A percentile compares a stretch with the other conserved stretches of the same genome.
Conservation (phyloP, 2,329 filamentous ascomycete genomes). For the Fusarium penzigii region DNA sequence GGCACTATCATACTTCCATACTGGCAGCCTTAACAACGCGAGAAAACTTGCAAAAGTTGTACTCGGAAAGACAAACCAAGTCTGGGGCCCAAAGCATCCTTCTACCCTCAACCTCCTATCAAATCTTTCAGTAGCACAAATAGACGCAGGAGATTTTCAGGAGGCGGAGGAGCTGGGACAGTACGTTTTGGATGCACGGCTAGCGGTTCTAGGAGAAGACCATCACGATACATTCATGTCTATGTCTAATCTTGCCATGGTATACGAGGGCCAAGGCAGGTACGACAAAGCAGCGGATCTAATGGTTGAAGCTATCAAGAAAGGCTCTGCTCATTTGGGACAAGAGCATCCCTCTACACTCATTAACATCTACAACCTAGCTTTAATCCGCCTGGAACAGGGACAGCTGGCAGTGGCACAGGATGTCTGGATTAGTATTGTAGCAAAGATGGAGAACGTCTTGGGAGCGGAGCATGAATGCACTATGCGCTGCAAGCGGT, state of each 20-base stretch:
- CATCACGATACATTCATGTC: not conserved
- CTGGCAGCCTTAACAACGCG: not conserved
- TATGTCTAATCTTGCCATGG: not conserved
- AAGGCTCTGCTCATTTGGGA: not conserved
- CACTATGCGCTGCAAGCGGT: not conserved
- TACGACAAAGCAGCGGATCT: not conserved
- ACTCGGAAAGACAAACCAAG: not conserved
- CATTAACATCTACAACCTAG: slow-evolving; percentile 1
- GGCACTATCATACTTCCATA: not conserved
- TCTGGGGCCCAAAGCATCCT: not conserved
- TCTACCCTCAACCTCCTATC: not conserved
- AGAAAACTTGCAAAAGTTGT: not conserved
- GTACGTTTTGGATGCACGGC: not conserved
- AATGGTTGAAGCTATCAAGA: not conserved
- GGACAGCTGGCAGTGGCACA: not conserved
- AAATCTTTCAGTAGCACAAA: not conserved
- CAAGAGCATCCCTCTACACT: slow-evolving; percentile 1
- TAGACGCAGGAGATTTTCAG: not conserved
- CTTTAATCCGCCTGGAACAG: not conserved
- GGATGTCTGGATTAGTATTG: not conserved
- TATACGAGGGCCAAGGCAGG: not conserved
- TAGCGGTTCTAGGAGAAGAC: not conserved
- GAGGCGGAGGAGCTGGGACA: not conserved
- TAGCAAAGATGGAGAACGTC: not conserved
- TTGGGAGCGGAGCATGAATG: not conserved